Evolutionary conservation across 2,329 filamentous ascomycete species (phyloP), one percentile per base, ranked within the genome.

Genomic region (Diatrype stigma): DNA sequence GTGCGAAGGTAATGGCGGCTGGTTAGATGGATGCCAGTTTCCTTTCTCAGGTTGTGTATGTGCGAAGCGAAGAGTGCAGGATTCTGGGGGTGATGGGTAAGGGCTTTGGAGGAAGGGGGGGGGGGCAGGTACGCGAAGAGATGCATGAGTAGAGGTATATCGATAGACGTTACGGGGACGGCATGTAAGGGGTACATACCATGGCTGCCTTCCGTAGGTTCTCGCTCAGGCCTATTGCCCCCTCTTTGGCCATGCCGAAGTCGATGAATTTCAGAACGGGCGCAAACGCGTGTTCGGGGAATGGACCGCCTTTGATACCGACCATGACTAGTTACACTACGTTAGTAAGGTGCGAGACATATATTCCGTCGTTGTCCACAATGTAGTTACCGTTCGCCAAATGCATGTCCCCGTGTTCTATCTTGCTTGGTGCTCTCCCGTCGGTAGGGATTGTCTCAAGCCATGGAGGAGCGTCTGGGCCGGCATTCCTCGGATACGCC

Each of bases 241-340:
- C 37, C 11, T 52, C 40, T 34, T 45, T 51, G 12, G 46, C 44
- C 23, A 32, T 17, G 17, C 50, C 50, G 21, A 56, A 56, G 46
- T 56, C 54, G 42, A 52, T 54, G 28, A 56, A 56, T 34, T 52
- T 52, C 6, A 52, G 37, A 10, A 37, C 19, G 6, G 51, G 54
- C 5, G 53, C 23, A 37, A 52, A 7, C 11, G n/a, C 30, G 34
- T 56, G 54, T 46, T 54, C 51, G 17, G 3, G 17, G 19, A 56
- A 52, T 10, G 47, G 37, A 22, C 17, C 22, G 6, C 48, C 46
- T 12, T 26, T 17, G 14, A 35, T 26, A 10, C 50, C 50, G 28
- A 56, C 50, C 51, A 56, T 52, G 11, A 56, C 49, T 54, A 17
- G 5, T 12, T 12, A 23, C n/a, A n/a, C n/a, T n/a, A 6, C 34